Conservation (phyloP, 2,329 filamentous ascomycete genomes). For the Pseudocercospora crystallina region DNA sequence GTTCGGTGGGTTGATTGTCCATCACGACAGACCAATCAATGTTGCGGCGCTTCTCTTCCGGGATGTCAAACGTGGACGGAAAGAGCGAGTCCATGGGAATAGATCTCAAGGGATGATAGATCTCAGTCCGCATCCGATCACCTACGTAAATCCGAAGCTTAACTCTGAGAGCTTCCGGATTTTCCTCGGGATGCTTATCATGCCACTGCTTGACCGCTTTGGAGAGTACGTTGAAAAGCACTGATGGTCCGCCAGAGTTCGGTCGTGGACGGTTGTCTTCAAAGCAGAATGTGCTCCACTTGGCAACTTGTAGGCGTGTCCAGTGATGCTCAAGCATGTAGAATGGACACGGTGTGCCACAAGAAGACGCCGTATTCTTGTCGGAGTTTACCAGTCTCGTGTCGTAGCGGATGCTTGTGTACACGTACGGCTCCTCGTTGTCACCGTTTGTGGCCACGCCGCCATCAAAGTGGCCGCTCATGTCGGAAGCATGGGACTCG, state of each 20-base stretch:
- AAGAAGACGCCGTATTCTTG: constrained; percentile 30
- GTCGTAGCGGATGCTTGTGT: constrained; percentile 59
- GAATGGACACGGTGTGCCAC: constrained; percentile 37
- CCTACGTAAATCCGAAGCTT: constrained; percentile 59
- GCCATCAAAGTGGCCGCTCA: constrained; percentile 23
- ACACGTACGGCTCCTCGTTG: constrained; percentile 22
- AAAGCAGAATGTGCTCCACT: constrained; percentile 60
- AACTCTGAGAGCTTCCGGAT: constrained; percentile 36
- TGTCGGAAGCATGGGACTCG: constrained; percentile 9
- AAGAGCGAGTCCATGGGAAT: constrained; percentile 56
- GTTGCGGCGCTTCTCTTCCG: constrained; percentile 24
- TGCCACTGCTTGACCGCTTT: constrained; percentile 36
- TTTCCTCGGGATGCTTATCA: constrained; percentile 30
- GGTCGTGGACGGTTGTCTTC: constrained; percentile 68
- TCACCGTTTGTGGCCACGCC: constrained; percentile 8
- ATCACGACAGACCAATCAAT: constrained; percentile 46
- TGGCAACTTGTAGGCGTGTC: constrained; percentile 44
- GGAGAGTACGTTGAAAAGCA: constrained; percentile 34
- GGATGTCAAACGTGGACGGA: constrained; percentile 54
- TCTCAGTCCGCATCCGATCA: constrained; percentile 41
- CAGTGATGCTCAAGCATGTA: constrained; percentile 40
- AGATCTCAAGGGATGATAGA: constrained; percentile 37
- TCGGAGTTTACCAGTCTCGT: constrained; percentile 49
- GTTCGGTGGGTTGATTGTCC: constrained; percentile 52
- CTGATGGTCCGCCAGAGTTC: constrained; percentile 45